Evolutionary conservation across 805 yeast genomes (phyloP), one percentile per base, ranked within the genome.

Genomic region (Suhomyces emberorum): DNA sequence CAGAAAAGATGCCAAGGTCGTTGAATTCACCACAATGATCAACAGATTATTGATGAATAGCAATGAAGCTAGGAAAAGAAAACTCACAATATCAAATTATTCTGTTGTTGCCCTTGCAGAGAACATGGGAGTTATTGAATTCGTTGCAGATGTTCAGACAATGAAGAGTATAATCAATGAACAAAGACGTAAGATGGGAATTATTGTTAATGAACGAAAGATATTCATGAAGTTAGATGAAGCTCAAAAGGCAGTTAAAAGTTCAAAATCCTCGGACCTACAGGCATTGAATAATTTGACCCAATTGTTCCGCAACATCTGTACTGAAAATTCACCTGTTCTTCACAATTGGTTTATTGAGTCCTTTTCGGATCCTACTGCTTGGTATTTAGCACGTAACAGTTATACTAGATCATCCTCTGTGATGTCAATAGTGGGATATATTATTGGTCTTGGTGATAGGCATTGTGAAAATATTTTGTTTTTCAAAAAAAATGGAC

Each of bases 361-460:
- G 39, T 82, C 77, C 35, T 91, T 88, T 49, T 88, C 97, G 0
- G 95, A 89, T 46, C 96, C 98, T 0, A 76, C 80, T 6, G 65
- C 77, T 1, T 93, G 98, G 98, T 84, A 87, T 42, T 71, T 72
- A 28, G 85, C 91, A 1, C 64, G 98, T 37, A 81, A 80, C 32
- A 69, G 71, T 23, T 95, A 76, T 54, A 79, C 86, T 0, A 69
- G 95, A 37, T 79, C 96, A 0, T 70, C 84, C 18, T 96, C 97
- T 0, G 98, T 91, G 0, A 93, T 95, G 98, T 88, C 97, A 0
- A 88, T 93, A 69, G 95, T 91, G 4, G 98, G 99, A 0, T 87
- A 86, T 55, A 78, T 93, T 30, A 69, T 93, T 18, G 98, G 98
- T 7, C 70, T 93, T 33, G 99, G 99, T 16, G 99, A 93, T 59